phyloP scores from a whole-genome alignment of 2,329 filamentous ascomycete genomes.

The Polychaeton citri region DNA sequence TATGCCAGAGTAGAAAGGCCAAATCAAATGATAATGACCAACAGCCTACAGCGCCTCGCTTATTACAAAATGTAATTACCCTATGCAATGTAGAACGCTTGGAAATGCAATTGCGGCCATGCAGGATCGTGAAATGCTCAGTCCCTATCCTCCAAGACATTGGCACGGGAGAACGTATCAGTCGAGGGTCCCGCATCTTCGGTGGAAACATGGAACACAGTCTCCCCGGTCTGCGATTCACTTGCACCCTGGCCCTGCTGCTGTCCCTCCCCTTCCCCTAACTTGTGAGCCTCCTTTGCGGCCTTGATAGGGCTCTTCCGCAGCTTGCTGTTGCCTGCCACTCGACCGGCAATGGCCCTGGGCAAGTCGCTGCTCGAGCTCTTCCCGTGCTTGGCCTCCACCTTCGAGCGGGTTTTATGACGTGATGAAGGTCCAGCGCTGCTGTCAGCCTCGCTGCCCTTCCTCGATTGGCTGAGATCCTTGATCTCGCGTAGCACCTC shows the following conservation, averaged over 20 bases:
- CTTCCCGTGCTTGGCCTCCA: slow-evolving; percentile 3
- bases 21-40: no score
- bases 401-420: slow-evolving; percentile 1
- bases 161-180: no score
- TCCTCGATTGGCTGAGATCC: slow-evolving; percentile 14
- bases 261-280: not conserved
- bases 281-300: not conserved
- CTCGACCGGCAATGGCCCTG: not conserved
- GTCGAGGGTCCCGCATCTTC: no score
- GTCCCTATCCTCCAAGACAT: no score
- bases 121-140: no score
- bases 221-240: not conserved
- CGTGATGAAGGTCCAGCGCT: slow-evolving; percentile 2
- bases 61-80: no score
- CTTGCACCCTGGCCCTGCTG: not conserved
- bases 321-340: slow-evolving; percentile 3
- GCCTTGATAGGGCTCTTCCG: slow-evolving; percentile 13
- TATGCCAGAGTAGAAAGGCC: no score
- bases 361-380: not conserved
- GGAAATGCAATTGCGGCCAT: no score
- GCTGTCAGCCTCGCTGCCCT: slow-evolving; percentile 17
- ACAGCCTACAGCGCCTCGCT: no score
- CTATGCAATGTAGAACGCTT: no score
- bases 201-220: no score
- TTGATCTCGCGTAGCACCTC: slow-evolving; percentile 40